Percentiles rank a stretch among this genome's conserved stretches.
Evolutionary conservation across 2,329 filamentous ascomycete genomes (phyloP).

Genomic region (Phaeosphaeriaceae sp.): DNA sequence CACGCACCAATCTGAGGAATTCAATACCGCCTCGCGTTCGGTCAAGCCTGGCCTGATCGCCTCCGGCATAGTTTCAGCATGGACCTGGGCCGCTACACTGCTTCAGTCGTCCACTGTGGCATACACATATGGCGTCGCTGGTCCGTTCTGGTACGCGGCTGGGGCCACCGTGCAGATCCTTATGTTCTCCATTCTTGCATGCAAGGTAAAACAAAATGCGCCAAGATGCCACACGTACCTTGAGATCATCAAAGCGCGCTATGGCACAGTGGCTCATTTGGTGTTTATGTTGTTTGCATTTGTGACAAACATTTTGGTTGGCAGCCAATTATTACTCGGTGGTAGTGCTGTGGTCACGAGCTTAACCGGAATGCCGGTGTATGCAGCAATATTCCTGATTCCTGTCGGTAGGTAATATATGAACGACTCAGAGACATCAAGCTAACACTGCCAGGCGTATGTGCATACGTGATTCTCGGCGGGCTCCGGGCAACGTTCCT

Average conservation of each 20-base stretch:
- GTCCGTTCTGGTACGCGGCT: slow-evolving; percentile 51
- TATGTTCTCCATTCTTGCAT: slow-evolving; percentile 53
- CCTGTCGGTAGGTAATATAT: slow-evolving; percentile 41
- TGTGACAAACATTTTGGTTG: slow-evolving; percentile 55
- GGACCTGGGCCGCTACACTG: slow-evolving; percentile 58
- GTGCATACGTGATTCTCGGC: slow-evolving; percentile 44
- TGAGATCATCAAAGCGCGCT: slow-evolving; percentile 51
- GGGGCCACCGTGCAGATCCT: slow-evolving; percentile 55
- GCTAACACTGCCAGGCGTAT: slow-evolving; percentile 37
- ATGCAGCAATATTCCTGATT: slow-evolving; percentile 54
- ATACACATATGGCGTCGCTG: slow-evolving; percentile 40
- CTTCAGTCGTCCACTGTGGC: slow-evolving; percentile 37
- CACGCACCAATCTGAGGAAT: slow-evolving; percentile 55
- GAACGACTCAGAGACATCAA: background rate
- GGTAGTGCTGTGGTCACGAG: slow-evolving; percentile 54
- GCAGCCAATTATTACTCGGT: slow-evolving; percentile 51
- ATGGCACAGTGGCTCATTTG: slow-evolving; percentile 48
- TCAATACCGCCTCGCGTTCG: slow-evolving; percentile 55
- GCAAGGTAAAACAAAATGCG: slow-evolving; percentile 53
- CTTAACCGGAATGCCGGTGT: slow-evolving; percentile 54
- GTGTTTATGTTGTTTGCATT: slow-evolving; percentile 52
- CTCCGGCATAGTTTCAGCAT: slow-evolving; percentile 57
- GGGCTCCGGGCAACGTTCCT: slow-evolving; percentile 53
- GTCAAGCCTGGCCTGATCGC: slow-evolving; percentile 57
- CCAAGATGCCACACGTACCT: slow-evolving; percentile 51